Evolutionary conservation across 164 flowering plant genomes (phyloP).

Genomic region (Piper longum): DNA sequence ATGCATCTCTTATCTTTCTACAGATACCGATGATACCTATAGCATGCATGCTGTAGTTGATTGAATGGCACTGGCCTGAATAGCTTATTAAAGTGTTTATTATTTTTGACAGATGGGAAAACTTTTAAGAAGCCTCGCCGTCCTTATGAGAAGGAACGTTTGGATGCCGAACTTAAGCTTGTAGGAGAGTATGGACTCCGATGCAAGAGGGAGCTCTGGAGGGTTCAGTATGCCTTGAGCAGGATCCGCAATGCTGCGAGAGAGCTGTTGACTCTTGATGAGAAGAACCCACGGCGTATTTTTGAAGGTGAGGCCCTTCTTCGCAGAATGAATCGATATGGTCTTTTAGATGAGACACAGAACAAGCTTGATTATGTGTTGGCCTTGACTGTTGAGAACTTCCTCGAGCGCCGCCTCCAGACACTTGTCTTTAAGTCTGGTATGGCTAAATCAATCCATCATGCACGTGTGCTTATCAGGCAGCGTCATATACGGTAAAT

Average conservation of each 20-base stretch:
- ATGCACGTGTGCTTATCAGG: conserved; percentile 52
- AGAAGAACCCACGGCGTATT: conserved; percentile 46
- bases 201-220: conserved; percentile 59
- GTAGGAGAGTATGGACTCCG: conserved; percentile 59
- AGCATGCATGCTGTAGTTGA: too few species aligned
- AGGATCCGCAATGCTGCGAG: conserved; percentile 52
- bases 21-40: neutral
- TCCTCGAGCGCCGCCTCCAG: conserved; percentile 58
- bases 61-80: neutral
- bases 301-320: conserved; percentile 62
- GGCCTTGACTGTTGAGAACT: conserved; percentile 61
- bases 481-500: conserved; percentile 47
- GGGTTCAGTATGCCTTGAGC: conserved; percentile 54
- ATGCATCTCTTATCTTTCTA: too few species aligned
- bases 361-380: conserved; percentile 65
- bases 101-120: conserved; percentile 34
- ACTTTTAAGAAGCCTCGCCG: conserved; percentile 58
- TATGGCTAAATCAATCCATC: conserved; percentile 60
- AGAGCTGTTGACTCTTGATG: conserved; percentile 48
- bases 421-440: conserved; percentile 58
- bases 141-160: conserved; percentile 58
- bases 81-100: neutral
- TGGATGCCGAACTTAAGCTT: conserved; percentile 55
- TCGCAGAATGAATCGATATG: conserved; percentile 50
- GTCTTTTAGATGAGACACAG: conserved; percentile 56